Evolutionary conservation across 805 yeast species (phyloP), one percentile per base, ranked within the genome.

Genomic region (Ogataea allantospora): DNA sequence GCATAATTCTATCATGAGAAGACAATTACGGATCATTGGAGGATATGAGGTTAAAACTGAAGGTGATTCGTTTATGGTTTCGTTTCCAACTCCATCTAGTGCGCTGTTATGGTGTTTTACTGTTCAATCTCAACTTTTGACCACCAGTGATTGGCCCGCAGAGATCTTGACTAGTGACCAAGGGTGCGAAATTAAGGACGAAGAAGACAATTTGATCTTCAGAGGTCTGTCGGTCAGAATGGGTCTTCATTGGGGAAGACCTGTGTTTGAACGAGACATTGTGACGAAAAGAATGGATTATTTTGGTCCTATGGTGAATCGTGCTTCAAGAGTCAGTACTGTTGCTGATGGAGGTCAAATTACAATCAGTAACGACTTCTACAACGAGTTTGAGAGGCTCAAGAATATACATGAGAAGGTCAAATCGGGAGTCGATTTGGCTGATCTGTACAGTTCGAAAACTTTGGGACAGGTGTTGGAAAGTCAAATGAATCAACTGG

Each of bases 281-380:
- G 89, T 89, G 37, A 93, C 99, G 0, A 78, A 88, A 50, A 79
- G 99, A 67, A 93, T 93, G 99, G 99, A 93, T 65, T 93, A 93
- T 62, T 84, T 93, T 53, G 99, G 99, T 0, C 99, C 99, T 0
- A 89, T 93, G 88, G 99, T 93, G 21, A 93, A 93, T 55, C 73
- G 96, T 35, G 87, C 99, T 1, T 82, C 98, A 1, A 74, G 99
- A 53, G 91, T 93, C 17, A 82, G 89, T 56, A 85, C 95, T 6
- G 84, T 87, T 34, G 99, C 99, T 0, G 96, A 88, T 61, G 99
- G 99, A 43, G 99, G 99, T n/a, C 96, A 91, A 61, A 86, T 91
- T 19, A 80, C 95, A 0, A 73, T 89, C 40, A 83, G 95, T 53
- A 72, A 80, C 6, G 97, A 91, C 60, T 86, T 88, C 54, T 67